Evolutionary conservation across 768 basidiomycete genomes (phyloP).

Genomic region (Russula sp.): DNA sequence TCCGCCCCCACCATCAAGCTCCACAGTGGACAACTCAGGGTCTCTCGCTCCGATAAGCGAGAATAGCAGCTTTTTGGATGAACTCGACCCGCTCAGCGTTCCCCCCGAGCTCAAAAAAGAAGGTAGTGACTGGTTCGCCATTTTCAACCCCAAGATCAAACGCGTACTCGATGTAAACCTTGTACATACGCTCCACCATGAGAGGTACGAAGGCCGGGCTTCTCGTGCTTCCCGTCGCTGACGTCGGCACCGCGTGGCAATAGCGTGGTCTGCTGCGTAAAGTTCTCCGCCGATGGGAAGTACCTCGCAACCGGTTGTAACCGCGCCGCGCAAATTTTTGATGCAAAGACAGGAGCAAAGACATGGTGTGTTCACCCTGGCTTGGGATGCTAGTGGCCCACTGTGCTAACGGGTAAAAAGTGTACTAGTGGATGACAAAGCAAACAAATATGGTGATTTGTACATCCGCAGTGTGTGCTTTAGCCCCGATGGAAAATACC

Average conservation of each 20-base stretch:
- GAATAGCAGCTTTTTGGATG: conserved; percentile 45
- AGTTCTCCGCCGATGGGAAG: conserved; percentile 93
- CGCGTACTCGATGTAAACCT: conserved; percentile 73
- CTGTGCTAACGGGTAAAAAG: conserved; percentile 39
- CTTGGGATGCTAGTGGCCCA: neutral
- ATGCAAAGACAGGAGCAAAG: conserved; percentile 81
- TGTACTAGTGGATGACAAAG: conserved; percentile 73
- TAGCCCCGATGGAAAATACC: conserved; percentile 64
- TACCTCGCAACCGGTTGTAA: conserved; percentile 95
- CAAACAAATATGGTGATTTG: conserved; percentile 71
- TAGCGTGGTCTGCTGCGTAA: conserved; percentile 85
- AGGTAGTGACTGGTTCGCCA: conserved; percentile 84
- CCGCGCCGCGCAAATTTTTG: conserved; percentile 91
- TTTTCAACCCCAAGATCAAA: conserved; percentile 82
- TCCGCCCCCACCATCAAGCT: neutral
- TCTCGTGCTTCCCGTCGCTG: conserved; percentile 11
- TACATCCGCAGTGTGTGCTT: conserved; percentile 89
- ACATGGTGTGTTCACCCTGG: conserved; percentile 60
- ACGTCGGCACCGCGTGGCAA: conserved; percentile 7
- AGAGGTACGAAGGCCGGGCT: conserved; percentile 54
- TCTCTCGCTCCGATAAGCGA: conserved; percentile 30
- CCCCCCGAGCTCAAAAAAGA: conserved; percentile 64
- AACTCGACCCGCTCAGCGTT: conserved; percentile 45
- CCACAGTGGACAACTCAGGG: conserved; percentile 8
- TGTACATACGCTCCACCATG: conserved; percentile 86